Percentiles rank a stretch among this genome's conserved stretches.
Conservation (phyloP, 202 grass and related monocot species). For the Zoysia matrella region DNA sequence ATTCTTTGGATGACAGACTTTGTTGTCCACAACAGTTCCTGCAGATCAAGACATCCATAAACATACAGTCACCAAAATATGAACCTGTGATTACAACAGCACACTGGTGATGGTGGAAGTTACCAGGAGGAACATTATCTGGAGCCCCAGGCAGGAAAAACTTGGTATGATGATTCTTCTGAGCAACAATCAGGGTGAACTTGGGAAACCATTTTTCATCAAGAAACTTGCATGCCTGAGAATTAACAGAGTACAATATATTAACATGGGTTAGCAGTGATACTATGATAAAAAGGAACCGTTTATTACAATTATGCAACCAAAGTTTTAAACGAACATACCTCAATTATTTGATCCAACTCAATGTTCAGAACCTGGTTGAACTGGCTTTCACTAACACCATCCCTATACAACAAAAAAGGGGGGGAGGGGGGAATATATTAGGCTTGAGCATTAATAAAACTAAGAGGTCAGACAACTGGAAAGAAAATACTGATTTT, state of each 20-base stretch:
- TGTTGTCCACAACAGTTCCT: constrained; percentile 79
- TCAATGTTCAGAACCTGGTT: constrained; percentile 87
- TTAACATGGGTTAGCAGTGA: neutral
- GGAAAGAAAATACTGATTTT: neutral
- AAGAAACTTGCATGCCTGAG: constrained; percentile 81
- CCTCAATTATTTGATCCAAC: constrained; percentile 91
- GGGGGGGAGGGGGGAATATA: neutral
- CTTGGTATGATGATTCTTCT: constrained; percentile 94
- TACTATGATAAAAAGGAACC: neutral
- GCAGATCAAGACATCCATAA: neutral
- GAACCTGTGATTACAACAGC: neutral
- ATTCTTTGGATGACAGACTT: constrained; percentile 75
- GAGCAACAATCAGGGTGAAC: constrained; percentile 87
- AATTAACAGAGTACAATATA: neutral
- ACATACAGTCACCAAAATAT: neutral
- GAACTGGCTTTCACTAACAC: constrained; percentile 87
- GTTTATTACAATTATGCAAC: neutral
- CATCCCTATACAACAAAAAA: constrained; percentile 59
- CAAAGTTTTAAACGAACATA: neutral
- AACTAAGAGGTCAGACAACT: neutral
- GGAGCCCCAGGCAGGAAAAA: constrained; percentile 67
- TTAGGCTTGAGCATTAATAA: neutral
- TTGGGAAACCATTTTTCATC: constrained; percentile 82
- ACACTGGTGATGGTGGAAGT: neutral
- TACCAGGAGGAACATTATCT: constrained; percentile 90